Conservation (phyloP, 805 yeast species). For the Blastobotrys terrestris region DNA sequence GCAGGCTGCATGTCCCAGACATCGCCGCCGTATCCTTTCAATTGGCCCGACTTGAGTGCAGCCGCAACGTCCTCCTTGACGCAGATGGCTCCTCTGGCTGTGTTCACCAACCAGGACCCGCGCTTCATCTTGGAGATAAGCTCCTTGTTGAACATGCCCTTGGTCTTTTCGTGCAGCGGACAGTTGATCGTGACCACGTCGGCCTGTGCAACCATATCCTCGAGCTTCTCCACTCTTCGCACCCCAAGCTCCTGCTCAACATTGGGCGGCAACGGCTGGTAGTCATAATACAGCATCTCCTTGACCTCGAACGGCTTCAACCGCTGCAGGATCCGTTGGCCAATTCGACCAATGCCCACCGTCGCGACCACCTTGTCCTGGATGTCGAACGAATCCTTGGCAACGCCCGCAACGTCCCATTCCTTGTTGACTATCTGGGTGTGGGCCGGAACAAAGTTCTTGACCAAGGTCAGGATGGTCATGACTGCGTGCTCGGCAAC, state of each 20-base stretch:
- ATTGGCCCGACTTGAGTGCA: conserved; percentile 60
- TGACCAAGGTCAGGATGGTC: conserved; percentile 63
- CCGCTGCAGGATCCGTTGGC: conserved; percentile 68
- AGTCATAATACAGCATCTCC: conserved; percentile 68
- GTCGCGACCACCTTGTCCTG: conserved; percentile 76
- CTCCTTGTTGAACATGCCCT: conserved; percentile 61
- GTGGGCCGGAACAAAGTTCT: conserved; percentile 77
- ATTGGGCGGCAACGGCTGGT: conserved; percentile 56
- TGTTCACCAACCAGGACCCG: conserved; percentile 69
- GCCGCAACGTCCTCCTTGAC: conserved; percentile 69
- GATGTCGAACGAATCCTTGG: conserved; percentile 66
- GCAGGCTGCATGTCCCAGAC: conserved; percentile 87
- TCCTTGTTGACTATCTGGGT: conserved; percentile 52
- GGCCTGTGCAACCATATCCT: conserved; percentile 59
- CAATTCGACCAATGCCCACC: conserved; percentile 78
- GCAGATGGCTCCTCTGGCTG: conserved; percentile 79
- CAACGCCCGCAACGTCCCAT: conserved; percentile 76
- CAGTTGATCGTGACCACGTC: conserved; percentile 73
- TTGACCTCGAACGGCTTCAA: conserved; percentile 67
- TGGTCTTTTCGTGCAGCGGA: conserved; percentile 67
- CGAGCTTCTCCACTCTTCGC: conserved; percentile 52
- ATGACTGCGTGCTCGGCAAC: conserved; percentile 78
- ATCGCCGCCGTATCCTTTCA: conserved; percentile 80
- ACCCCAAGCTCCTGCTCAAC: conserved; percentile 52
- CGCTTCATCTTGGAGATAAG: conserved; percentile 57